phyloP scores from a whole-genome alignment of 2,329 filamentous ascomycete genomes.

The Beauveria pseudobassiana region DNA sequence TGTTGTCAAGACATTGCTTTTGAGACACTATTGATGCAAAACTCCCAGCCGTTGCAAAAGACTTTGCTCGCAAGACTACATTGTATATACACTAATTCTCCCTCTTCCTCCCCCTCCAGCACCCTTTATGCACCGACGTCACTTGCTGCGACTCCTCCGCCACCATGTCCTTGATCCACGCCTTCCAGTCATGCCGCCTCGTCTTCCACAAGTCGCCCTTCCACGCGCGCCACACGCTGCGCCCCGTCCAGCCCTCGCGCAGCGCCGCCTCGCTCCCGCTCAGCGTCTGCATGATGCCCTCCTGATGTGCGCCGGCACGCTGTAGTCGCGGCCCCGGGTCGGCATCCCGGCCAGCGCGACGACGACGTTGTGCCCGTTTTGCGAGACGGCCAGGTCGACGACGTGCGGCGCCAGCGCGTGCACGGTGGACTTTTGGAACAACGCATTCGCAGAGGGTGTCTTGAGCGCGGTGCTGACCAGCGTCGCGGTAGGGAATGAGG shows the following conservation, averaged over 20 bases:
- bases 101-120: not conserved
- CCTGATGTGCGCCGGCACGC: constrained; percentile 50
- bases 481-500: constrained; percentile 40
- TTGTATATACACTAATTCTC: not conserved
- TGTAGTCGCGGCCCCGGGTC: constrained; percentile 38
- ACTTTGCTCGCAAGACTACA: not conserved
- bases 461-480: constrained; percentile 44
- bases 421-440: constrained; percentile 50
- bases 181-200: constrained; percentile 45
- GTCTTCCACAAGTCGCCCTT: constrained; percentile 51
- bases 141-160: constrained; percentile 10
- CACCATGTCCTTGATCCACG: constrained; percentile 47
- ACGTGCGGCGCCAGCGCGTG: constrained; percentile 38
- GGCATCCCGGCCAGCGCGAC: constrained; percentile 42
- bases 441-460: constrained; percentile 39
- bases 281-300: constrained; percentile 44
- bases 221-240: constrained; percentile 51
- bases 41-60: not conserved
- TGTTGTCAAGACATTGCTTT: too few relatives aligned
- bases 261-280: constrained; percentile 40
- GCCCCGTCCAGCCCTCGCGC: constrained; percentile 45
- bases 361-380: constrained; percentile 44
- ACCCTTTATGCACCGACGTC: not conserved
- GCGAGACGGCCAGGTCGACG: constrained; percentile 39
- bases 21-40: not conserved